phyloP scores from a whole-genome alignment of 2,329 filamentous ascomycete species.

The Aspergillus felis region DNA sequence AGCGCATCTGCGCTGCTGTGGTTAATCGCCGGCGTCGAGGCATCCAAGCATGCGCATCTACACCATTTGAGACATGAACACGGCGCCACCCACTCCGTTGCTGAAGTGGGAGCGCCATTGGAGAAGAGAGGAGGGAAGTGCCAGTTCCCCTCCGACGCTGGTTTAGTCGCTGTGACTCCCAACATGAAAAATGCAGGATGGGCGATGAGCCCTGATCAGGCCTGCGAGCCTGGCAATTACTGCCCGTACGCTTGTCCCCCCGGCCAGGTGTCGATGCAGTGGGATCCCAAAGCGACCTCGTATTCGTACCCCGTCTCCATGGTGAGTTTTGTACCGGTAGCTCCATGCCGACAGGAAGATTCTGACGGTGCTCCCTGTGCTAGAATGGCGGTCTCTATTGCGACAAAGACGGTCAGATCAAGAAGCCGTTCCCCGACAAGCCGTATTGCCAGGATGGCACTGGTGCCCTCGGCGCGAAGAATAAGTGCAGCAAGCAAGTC shows the following conservation, averaged over 20 bases:
- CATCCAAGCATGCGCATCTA: slow-evolving; percentile 29
- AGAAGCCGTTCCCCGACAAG: slow-evolving; percentile 65
- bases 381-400: slow-evolving; percentile 74
- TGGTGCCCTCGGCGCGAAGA: slow-evolving; percentile 61
- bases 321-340: slow-evolving; percentile 46
- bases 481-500: slow-evolving; percentile 59
- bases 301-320: slow-evolving; percentile 69
- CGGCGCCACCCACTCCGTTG: slow-evolving; percentile 11
- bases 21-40: slow-evolving; percentile 35
- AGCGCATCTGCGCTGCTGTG: slow-evolving; percentile 34
- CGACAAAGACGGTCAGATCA: slow-evolving; percentile 59
- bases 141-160: slow-evolving; percentile 62
- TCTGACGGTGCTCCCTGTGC: slow-evolving; percentile 4
- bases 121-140: slow-evolving; percentile 58
- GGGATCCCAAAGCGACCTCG: slow-evolving; percentile 64
- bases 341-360: background rate
- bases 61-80: slow-evolving; percentile 5
- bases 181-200: slow-evolving; percentile 65
- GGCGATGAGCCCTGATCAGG: slow-evolving; percentile 73
- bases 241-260: slow-evolving; percentile 74
- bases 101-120: slow-evolving; percentile 29
- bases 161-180: slow-evolving; percentile 66
- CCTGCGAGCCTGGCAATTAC: slow-evolving; percentile 63
- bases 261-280: slow-evolving; percentile 73
- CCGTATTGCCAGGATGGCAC: slow-evolving; percentile 68